Conservation (phyloP, 225 moss, liverwort and hornwort species). For the Sphagnum tenellum region DNA sequence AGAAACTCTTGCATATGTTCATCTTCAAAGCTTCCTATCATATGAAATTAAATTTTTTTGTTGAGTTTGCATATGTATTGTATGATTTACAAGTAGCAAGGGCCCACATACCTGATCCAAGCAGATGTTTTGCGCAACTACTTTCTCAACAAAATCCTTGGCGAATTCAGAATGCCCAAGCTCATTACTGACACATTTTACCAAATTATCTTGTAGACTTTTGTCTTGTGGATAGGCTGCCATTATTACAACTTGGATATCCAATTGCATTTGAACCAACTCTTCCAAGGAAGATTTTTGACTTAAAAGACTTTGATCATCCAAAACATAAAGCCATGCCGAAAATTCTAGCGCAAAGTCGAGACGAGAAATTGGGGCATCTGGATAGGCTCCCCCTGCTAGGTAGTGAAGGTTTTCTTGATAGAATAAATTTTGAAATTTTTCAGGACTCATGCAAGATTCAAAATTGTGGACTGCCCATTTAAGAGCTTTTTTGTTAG, state of each 20-base stretch:
- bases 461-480: constrained; percentile 7
- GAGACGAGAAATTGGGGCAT: not conserved
- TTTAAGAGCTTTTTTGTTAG: not conserved
- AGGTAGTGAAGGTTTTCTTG: not conserved
- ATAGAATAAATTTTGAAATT: not conserved
- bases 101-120: too few relatives aligned
- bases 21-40: too few relatives aligned
- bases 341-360: not conserved
- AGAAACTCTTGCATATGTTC: too few relatives aligned
- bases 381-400: not conserved
- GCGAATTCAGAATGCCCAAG: too few relatives aligned
- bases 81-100: too few relatives aligned
- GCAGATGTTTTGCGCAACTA: too few relatives aligned
- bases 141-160: too few relatives aligned
- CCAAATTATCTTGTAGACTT: constrained; percentile 2
- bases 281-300: not conserved
- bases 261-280: not conserved
- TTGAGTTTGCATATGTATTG: too few relatives aligned
- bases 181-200: not conserved
- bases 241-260: constrained; percentile 8
- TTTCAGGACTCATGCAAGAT: not conserved
- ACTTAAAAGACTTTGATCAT: constrained; percentile 6
- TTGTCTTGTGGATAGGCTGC: constrained; percentile 7
- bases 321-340: constrained; percentile 2
- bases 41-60: too few relatives aligned